These are phyloP conservation scores for Patellifolia procumbens DNA, from an alignment of 179 eudicot species.

Conservation along the genomic window DNA sequence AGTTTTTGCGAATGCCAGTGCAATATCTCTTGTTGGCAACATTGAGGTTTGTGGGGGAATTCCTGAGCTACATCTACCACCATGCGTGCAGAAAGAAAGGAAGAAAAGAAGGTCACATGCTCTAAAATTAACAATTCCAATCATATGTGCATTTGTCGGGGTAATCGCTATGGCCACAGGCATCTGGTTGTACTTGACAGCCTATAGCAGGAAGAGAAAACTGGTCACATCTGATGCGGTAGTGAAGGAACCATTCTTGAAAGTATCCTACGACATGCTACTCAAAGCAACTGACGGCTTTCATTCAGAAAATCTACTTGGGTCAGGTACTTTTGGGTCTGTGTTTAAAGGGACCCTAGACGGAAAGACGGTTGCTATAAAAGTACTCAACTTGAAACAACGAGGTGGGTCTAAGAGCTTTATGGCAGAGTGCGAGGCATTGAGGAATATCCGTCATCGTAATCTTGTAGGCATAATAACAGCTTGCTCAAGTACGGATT, in stretches of 20 bases:
- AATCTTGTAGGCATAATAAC: constrained; percentile 3
- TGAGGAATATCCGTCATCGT: neutral
- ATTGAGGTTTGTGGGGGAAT: constrained; percentile 30
- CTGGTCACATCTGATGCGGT: neutral
- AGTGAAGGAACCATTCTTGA: neutral
- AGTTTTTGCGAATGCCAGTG: constrained; percentile 22
- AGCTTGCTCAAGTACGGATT: constrained; percentile 17
- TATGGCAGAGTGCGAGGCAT: neutral
- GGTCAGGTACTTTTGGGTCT: neutral
- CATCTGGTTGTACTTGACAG: neutral
- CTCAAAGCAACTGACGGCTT: constrained; percentile 3
- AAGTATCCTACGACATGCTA: neutral
- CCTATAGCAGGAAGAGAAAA: neutral
- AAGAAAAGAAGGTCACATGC: neutral
- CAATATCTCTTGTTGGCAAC: constrained; percentile 19
- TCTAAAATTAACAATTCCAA: neutral
- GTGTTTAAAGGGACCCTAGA: neutral
- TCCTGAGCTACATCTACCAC: constrained; percentile 20
- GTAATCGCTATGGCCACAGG: neutral
- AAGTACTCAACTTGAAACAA: constrained; percentile 8
- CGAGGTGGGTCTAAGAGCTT: constrained; percentile 5
- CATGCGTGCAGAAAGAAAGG: constrained; percentile 1
- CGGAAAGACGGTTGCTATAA: neutral
- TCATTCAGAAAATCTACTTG: neutral
- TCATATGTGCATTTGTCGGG: constrained; percentile 7